These are phyloP conservation scores for Rhizodiscina lignyota DNA, from an alignment of 495 filamentous ascomycete genomes.

Conservation along the genomic window DNA sequence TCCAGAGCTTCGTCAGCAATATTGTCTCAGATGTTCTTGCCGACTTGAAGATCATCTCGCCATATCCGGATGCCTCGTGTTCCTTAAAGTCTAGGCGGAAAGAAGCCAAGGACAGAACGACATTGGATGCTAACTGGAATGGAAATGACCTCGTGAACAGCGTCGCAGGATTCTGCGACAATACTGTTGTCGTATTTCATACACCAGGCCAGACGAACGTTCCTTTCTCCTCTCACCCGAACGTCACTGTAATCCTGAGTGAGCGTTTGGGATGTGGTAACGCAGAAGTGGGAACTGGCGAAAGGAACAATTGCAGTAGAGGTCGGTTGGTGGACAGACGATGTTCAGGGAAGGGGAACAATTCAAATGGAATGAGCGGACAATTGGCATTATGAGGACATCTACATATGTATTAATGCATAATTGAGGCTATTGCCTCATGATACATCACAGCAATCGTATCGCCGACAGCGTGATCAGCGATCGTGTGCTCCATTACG, in stretches of 20 bases:
- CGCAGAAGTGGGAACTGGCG: constrained; percentile 36
- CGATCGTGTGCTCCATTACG: too few species aligned
- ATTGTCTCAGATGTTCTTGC: constrained; percentile 26
- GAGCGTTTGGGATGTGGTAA: constrained; percentile 35
- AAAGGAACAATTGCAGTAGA: constrained; percentile 27
- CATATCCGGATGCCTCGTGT: constrained; percentile 45
- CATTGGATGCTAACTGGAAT: constrained; percentile 21
- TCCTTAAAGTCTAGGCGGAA: constrained; percentile 48
- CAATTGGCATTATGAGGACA: too few species aligned
- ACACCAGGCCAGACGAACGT: constrained; percentile 21
- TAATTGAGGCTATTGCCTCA: too few species aligned
- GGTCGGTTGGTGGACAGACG: too few species aligned
- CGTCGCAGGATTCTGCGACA: constrained; percentile 17
- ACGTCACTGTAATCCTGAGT: constrained; percentile 33
- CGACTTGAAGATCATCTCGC: constrained; percentile 33
- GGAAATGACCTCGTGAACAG: constrained; percentile 28
- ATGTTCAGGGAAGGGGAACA: too few species aligned
- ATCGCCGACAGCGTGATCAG: too few species aligned
- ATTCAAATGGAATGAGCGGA: too few species aligned
- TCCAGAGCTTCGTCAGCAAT: constrained; percentile 31
- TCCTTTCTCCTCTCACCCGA: constrained; percentile 30
- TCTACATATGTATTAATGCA: too few species aligned
- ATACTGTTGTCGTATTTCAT: constrained; percentile 16
- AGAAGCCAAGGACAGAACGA: constrained; percentile 49
- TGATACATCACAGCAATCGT: too few species aligned